These are phyloP conservation scores for Xanthoceras sorbifolium DNA, from an alignment of 345 rosid species.

Conservation along the genomic window DNA sequence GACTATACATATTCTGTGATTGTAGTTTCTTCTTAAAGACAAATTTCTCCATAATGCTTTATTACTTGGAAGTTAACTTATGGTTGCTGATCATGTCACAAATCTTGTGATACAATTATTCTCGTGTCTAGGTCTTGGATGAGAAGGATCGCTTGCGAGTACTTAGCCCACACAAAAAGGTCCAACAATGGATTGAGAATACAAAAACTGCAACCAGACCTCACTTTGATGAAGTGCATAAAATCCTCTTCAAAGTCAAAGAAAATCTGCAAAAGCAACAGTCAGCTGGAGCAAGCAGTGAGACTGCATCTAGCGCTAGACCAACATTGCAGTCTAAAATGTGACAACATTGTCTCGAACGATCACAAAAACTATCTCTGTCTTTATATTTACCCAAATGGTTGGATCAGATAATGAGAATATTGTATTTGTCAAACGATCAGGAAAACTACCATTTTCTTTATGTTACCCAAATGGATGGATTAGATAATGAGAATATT, in stretches of 20 bases:
- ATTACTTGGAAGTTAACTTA: not conserved
- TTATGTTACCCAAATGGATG: not conserved
- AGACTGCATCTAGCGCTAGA: conserved; percentile 29
- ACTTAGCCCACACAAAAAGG: conserved; percentile 64
- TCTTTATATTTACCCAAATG: not conserved
- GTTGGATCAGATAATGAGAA: not conserved
- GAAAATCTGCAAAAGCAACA: conserved; percentile 35
- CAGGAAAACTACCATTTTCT: not conserved
- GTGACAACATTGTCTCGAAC: conserved; percentile 25
- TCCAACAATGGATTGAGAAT: conserved; percentile 71
- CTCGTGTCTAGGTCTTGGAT: conserved; percentile 58
- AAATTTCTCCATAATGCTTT: not conserved
- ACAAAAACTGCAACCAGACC: conserved; percentile 69
- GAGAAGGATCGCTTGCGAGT: conserved; percentile 56
- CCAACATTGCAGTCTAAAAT: conserved; percentile 40
- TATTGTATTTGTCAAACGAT: not conserved
- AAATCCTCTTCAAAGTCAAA: conserved; percentile 49
- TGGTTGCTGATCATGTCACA: not conserved
- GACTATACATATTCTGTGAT: not conserved
- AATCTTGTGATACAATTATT: conserved; percentile 4
- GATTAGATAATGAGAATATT: not conserved
- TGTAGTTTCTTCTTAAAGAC: not conserved
- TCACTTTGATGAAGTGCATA: conserved; percentile 75
- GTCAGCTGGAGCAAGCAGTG: conserved; percentile 15
- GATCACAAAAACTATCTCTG: not conserved